Percentiles rank a stretch among this genome's conserved stretches.
phyloP scores from a whole-genome alignment of 108 stramenopile species.

The Nitzschia sp. region DNA sequence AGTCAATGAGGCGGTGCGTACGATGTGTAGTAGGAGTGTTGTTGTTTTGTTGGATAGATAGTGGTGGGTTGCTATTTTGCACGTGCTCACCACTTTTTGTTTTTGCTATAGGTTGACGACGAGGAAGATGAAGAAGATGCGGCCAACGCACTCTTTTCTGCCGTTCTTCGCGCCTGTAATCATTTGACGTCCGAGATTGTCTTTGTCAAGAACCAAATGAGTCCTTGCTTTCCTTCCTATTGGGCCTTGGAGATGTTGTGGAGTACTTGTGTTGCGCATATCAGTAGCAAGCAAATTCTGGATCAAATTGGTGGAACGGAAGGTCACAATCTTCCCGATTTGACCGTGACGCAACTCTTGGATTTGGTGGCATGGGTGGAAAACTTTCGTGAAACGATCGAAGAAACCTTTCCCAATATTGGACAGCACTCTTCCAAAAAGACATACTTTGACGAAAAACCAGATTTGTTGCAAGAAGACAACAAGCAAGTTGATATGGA shows the following conservation, averaged over 20 bases:
- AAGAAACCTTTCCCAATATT: slow-evolving; percentile 85
- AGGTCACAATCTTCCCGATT: slow-evolving; percentile 70
- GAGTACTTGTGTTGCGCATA: slow-evolving; percentile 83
- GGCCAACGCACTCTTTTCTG: slow-evolving; percentile 61
- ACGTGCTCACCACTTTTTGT: background rate
- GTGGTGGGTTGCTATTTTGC: too few relatives aligned
- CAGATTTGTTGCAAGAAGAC: slow-evolving; percentile 68
- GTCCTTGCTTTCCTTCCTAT: slow-evolving; percentile 83
- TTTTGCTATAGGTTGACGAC: slow-evolving; percentile 5
- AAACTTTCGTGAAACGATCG: slow-evolving; percentile 80
- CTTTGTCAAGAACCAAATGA: slow-evolving; percentile 81
- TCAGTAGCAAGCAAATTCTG: slow-evolving; percentile 80
- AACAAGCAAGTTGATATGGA: slow-evolving; percentile 75
- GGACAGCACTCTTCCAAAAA: slow-evolving; percentile 63
- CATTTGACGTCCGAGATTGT: slow-evolving; percentile 80
- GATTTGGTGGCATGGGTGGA: slow-evolving; percentile 89
- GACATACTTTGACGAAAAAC: slow-evolving; percentile 75
- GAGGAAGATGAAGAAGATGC: slow-evolving; percentile 65
- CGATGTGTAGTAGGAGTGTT: background rate
- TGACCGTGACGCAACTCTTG: slow-evolving; percentile 83
- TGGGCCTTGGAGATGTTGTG: slow-evolving; percentile 85
- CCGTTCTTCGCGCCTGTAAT: slow-evolving; percentile 78
- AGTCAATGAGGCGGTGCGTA: slow-evolving; percentile 48
- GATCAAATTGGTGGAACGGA: slow-evolving; percentile 88
- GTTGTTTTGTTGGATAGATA: background rate